Evolutionary conservation across 352 stramenopile species (phyloP).

Genomic region (Aphanomyces cochlioides): DNA sequence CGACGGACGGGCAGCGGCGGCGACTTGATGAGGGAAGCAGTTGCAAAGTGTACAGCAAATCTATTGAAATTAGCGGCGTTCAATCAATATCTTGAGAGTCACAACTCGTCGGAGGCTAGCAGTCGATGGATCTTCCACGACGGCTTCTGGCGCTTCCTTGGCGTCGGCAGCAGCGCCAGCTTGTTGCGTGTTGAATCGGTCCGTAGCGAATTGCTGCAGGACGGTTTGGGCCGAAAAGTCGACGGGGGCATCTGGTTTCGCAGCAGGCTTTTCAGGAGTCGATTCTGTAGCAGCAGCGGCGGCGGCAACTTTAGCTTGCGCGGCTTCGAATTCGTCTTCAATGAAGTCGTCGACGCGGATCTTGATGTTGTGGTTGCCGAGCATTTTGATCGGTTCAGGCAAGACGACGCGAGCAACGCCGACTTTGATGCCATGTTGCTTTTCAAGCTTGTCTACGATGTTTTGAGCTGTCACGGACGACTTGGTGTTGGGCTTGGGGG

Average conservation of each 20-base stretch:
- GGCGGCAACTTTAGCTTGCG: background rate
- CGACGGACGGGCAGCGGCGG: too few relatives aligned
- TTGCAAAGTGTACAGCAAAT: background rate
- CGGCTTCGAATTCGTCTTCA: conserved; percentile 58
- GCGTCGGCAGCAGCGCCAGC: background rate
- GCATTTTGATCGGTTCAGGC: conserved; percentile 69
- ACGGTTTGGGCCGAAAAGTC: conserved; percentile 25
- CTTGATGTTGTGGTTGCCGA: conserved; percentile 76
- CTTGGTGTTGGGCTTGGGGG: conserved; percentile 28
- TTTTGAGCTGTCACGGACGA: conserved; percentile 53
- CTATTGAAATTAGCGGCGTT: conserved; percentile 23
- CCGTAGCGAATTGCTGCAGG: conserved; percentile 23
- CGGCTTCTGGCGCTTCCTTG: background rate
- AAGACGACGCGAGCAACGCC: conserved; percentile 73
- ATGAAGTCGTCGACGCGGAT: conserved; percentile 76
- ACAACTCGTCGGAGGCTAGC: conserved; percentile 22
- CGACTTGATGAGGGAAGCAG: background rate
- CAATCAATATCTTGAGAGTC: conserved; percentile 27
- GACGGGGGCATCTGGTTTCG: conserved; percentile 17
- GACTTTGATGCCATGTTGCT: conserved; percentile 77
- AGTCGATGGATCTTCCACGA: conserved; percentile 7
- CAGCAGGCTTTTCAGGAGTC: background rate
- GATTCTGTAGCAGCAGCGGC: background rate
- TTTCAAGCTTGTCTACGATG: conserved; percentile 83
- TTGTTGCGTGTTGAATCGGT: conserved; percentile 23